These are phyloP conservation scores for Apophysomyces sp. DNA, from an alignment of 371 early-diverging fungal species.

Conservation along the genomic window DNA sequence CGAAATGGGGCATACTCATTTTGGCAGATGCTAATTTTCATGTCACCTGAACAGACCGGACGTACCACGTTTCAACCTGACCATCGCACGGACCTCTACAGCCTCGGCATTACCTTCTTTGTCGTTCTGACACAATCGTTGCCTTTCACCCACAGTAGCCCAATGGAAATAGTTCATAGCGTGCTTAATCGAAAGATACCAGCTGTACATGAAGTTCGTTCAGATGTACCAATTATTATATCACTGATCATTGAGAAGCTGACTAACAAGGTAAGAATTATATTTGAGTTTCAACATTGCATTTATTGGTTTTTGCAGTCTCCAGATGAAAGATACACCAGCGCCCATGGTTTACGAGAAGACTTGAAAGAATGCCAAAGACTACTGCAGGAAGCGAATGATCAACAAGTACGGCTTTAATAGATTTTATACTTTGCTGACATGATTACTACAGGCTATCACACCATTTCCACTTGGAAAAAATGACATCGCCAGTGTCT, in stretches of 20 bases:
- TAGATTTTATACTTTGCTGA: background rate
- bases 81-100: constrained; percentile 62
- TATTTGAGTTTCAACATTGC: no score
- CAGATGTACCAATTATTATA: constrained; percentile 48
- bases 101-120: constrained; percentile 54
- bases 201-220: constrained; percentile 36
- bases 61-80: constrained; percentile 60
- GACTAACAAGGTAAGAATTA: constrained; percentile 49
- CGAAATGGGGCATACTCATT: constrained; percentile 31
- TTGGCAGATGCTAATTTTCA: constrained; percentile 37
- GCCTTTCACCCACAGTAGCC: constrained; percentile 51
- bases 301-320: no score
- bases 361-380: constrained; percentile 53
- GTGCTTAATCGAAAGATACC: constrained; percentile 54
- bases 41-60: constrained; percentile 63
- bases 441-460: constrained; percentile 21
- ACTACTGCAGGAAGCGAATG: constrained; percentile 20
- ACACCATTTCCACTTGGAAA: constrained; percentile 45
- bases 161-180: constrained; percentile 60
- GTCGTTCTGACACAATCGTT: constrained; percentile 47
- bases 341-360: constrained; percentile 56
- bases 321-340: constrained; percentile 60
- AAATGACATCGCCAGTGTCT: constrained; percentile 54
- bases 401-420: constrained; percentile 12
- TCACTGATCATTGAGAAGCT: constrained; percentile 56